phyloP scores from a whole-genome alignment of 768 basidiomycete species.

The Saitozyma podzolica region DNA sequence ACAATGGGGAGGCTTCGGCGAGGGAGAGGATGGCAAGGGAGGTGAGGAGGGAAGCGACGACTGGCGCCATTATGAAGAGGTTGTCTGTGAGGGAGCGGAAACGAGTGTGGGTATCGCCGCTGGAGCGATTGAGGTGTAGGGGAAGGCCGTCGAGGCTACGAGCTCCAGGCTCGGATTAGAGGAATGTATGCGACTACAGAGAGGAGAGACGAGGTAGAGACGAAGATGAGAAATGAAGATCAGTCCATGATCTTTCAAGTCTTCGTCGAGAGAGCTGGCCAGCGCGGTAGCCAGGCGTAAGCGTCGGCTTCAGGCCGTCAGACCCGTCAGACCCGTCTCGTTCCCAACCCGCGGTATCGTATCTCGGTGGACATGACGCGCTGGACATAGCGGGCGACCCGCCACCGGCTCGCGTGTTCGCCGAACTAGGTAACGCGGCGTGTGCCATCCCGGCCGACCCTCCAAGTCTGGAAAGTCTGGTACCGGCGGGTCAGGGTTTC shows the following conservation, averaged over 20 bases:
- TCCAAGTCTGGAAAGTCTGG: background rate
- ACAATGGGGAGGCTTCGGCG: slow-evolving; percentile 37
- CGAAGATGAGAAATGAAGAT: background rate
- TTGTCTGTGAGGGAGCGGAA: slow-evolving; percentile 12
- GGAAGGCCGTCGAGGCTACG: slow-evolving; percentile 42
- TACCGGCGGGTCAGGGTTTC: background rate
- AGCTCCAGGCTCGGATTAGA: slow-evolving; percentile 44
- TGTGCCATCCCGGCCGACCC: background rate
- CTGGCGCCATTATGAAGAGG: slow-evolving; percentile 41
- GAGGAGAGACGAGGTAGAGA: slow-evolving; percentile 9
- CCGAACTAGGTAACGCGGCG: slow-evolving; percentile 1
- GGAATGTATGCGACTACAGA: slow-evolving; percentile 14
- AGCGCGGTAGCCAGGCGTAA: too few species aligned
- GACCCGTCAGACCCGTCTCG: too few species aligned
- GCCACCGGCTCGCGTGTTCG: slow-evolving; percentile 7
- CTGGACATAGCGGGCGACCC: slow-evolving; percentile 9
- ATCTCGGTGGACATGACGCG: background rate
- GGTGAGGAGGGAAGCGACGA: slow-evolving; percentile 35
- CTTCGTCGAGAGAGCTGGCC: too few species aligned
- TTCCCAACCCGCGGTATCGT: too few species aligned
- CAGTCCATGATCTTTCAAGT: too few species aligned
- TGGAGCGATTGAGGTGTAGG: too few species aligned
- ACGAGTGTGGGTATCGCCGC: slow-evolving; percentile 20
- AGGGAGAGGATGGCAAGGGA: slow-evolving; percentile 26
- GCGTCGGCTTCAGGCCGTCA: too few species aligned